Evolutionary conservation across 176 grass and related monocot genomes (phyloP).

Genomic region (Bonia amplexicaulis): DNA sequence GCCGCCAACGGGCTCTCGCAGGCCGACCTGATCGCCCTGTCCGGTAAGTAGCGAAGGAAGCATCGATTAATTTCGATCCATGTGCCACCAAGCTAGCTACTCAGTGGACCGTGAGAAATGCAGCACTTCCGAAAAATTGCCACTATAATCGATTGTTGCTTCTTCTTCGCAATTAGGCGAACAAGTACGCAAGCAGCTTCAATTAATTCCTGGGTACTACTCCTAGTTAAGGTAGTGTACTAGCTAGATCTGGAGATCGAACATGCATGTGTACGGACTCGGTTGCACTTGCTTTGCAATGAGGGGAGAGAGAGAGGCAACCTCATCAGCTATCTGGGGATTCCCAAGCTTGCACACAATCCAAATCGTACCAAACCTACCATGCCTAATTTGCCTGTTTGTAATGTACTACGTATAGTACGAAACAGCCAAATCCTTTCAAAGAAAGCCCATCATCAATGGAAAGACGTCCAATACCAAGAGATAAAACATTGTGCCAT

Average conservation of each 20-base stretch:
- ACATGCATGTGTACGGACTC: not conserved
- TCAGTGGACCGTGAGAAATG: not conserved
- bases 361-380: not conserved
- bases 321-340: too few relatives aligned
- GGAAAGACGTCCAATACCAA: not conserved
- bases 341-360: not conserved
- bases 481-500: not conserved
- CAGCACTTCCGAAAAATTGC: not conserved
- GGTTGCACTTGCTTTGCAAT: not conserved
- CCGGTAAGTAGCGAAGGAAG: slow-evolving; percentile 34
- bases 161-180: not conserved
- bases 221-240: not conserved
- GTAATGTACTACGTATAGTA: not conserved
- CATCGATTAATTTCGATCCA: not conserved
- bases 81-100: not conserved
- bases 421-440: not conserved
- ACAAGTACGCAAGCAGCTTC: not conserved
- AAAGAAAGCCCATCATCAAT: not conserved
- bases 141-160: not conserved
- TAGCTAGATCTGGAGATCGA: not conserved
- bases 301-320: not conserved
- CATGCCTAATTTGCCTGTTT: not conserved
- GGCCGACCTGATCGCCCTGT: slow-evolving; percentile 80
- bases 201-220: not conserved
- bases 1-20: slow-evolving; percentile 73